These are phyloP conservation scores for Melastoma malabathricum DNA, from an alignment of 345 rosid species.

Conservation along the genomic window DNA sequence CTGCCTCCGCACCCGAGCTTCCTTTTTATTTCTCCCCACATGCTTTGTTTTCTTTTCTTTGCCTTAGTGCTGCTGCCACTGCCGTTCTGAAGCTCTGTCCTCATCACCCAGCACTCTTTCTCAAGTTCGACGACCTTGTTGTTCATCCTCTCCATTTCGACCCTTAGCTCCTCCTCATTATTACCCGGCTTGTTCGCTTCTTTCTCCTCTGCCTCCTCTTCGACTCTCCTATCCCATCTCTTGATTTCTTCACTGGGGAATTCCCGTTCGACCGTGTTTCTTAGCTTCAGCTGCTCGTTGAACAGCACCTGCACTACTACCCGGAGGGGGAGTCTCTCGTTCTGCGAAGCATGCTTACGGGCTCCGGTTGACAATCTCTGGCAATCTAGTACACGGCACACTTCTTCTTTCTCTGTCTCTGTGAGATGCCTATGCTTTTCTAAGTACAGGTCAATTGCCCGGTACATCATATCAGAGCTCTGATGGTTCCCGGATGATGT, in stretches of 20 bases:
- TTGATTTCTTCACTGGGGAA: conserved; percentile 4
- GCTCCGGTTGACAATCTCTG: conserved; percentile 54
- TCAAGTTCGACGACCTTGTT: conserved; percentile 48
- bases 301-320: conserved; percentile 39
- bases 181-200: conserved; percentile 7
- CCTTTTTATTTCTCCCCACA: conserved; percentile 80
- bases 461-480: conserved; percentile 55
- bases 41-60: conserved; percentile 29
- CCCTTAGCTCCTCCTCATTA: conserved; percentile 24
- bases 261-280: conserved; percentile 30
- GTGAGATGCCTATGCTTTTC: conserved; percentile 48
- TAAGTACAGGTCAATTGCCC: conserved; percentile 56
- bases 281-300: conserved; percentile 45
- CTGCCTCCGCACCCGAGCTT: conserved; percentile 61
- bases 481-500: conserved; percentile 27
- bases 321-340: conserved; percentile 56
- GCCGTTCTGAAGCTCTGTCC: conserved; percentile 31
- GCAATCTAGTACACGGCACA: conserved; percentile 50
- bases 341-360: conserved; percentile 43
- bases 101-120: conserved; percentile 31
- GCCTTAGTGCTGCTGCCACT: conserved; percentile 12
- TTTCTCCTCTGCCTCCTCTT: conserved; percentile 14
- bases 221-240: conserved; percentile 10
- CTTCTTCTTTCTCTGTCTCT: conserved; percentile 51
- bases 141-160: conserved; percentile 48